Evolutionary conservation across 176 grass and related monocot species (phyloP), one percentile per base, ranked within the genome.

Genomic region (Musa troglodytarum): DNA sequence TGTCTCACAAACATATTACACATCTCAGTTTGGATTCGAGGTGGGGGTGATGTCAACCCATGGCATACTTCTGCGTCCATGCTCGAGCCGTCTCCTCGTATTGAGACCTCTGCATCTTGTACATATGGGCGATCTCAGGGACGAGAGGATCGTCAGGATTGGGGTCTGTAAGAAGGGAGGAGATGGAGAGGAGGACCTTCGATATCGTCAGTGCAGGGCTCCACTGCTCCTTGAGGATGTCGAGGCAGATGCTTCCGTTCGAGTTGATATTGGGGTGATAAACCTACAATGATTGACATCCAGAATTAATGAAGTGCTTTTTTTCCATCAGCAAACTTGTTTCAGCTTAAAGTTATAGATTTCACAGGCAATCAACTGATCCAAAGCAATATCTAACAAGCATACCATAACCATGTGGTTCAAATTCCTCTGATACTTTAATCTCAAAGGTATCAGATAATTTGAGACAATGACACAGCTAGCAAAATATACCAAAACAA

Each of bases 201-300:
- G 57, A 62, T 15, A 62, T 62, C 2, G 57, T 62, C 57, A 62
- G 57, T 9, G 57, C 57, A 15, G 57, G 57, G 57, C 57, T 62
- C 57, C 57, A 62, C 57, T 62, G 57, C 13, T 62, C 57, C 57
- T 62, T 62, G 6, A 62, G 57, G 20, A 62, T 62, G 57, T 62
- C 57, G 2, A 62, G 57, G 57, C 57, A 62, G 15, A 62, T 62
- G 13, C 57, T 62, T 62, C 57, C 57, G 8, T 62, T 62, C 1
- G 57, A 62, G 57, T 62, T 62, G 57, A 62, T 62, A n/a, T 62
- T 62, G 17, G 57, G 57, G 57, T 62, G 57, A n/a, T 62, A 62
- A 17, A 62, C 57, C 57, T 62, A 17, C 57, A 62, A 20, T 4
- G 20, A 62, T 62, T 19, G 15, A 19, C 20, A 15, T 19, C 57